Percentiles rank a stretch among this genome's conserved stretches.
Evolutionary conservation across 768 basidiomycete genomes (phyloP).

Genomic region (Jaapia argillacea): DNA sequence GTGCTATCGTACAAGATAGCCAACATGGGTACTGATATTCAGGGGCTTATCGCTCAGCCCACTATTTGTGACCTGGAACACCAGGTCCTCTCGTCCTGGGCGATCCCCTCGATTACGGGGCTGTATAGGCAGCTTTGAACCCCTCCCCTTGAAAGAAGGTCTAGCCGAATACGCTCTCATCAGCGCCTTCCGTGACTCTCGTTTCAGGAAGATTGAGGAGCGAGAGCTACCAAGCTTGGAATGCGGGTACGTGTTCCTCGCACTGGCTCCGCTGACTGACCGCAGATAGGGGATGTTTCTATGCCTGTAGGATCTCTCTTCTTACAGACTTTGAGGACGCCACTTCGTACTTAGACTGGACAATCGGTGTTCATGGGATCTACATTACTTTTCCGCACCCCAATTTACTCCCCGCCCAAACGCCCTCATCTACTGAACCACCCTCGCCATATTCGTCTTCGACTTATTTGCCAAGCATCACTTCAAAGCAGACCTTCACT

Average conservation of each 20-base stretch:
- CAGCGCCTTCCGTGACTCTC: constrained; percentile 81
- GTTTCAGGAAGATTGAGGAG: constrained; percentile 74
- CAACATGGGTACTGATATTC: not conserved
- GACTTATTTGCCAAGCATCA: constrained; percentile 41
- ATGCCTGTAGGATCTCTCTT: constrained; percentile 75
- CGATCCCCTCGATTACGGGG: constrained; percentile 65
- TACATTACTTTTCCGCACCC: constrained; percentile 83
- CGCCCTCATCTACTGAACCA: constrained; percentile 44
- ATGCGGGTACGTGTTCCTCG: constrained; percentile 51
- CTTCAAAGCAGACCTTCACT: constrained; percentile 51
- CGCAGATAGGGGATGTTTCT: not conserved
- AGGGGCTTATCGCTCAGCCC: constrained; percentile 51
- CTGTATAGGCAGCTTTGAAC: constrained; percentile 91
- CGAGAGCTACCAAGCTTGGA: constrained; percentile 73
- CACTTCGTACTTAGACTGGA: constrained; percentile 85
- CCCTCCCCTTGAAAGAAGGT: constrained; percentile 63
- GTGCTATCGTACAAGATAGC: constrained; percentile 15
- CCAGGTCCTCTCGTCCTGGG: constrained; percentile 47
- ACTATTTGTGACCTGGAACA: constrained; percentile 96
- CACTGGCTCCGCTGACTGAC: constrained; percentile 2
- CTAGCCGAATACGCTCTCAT: constrained; percentile 85
- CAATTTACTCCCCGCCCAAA: constrained; percentile 32
- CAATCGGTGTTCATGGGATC: constrained; percentile 86
- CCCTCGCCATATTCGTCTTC: constrained; percentile 69
- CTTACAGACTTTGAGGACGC: constrained; percentile 90